A percentile compares a stretch with the other conserved stretches of the same genome.
phyloP scores from a whole-genome alignment of 2,329 filamentous ascomycete species.

The Zalaria sp. region DNA sequence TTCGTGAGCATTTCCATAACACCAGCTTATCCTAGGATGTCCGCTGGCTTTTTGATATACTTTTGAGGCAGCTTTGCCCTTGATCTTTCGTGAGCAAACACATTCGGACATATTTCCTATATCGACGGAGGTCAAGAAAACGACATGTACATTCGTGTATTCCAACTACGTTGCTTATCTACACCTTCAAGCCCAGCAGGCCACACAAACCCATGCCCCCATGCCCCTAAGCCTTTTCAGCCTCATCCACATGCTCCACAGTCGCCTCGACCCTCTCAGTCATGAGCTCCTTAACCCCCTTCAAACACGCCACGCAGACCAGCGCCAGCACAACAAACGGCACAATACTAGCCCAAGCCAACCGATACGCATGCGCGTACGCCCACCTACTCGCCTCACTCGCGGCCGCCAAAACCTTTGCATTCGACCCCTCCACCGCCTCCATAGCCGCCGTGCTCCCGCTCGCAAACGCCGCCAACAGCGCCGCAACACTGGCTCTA shows the following conservation, averaged over 20 bases:
- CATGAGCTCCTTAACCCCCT: conserved; percentile 37
- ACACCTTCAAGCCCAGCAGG: no score
- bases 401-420: conserved; percentile 23
- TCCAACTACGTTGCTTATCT: no score
- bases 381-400: conserved; percentile 27
- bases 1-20: no score
- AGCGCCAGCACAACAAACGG: conserved; percentile 38
- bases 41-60: no score
- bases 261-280: conserved; percentile 40
- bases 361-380: conserved; percentile 34
- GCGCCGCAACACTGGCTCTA: conserved; percentile 18
- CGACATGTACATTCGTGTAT: no score
- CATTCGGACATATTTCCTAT: no score
- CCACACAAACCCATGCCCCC: background rate
- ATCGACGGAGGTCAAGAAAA: no score
- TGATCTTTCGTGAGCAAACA: no score
- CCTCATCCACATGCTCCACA: conserved; percentile 21
- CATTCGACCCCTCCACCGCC: conserved; percentile 23
- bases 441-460: conserved; percentile 16
- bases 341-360: conserved; percentile 37
- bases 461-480: conserved; percentile 25
- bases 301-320: conserved; percentile 28
- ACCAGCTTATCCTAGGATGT: no score
- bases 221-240: background rate
- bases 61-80: no score